Evolutionary conservation across 176 grass and related monocot species (phyloP).

Genomic region (Zoysia pacifica): DNA sequence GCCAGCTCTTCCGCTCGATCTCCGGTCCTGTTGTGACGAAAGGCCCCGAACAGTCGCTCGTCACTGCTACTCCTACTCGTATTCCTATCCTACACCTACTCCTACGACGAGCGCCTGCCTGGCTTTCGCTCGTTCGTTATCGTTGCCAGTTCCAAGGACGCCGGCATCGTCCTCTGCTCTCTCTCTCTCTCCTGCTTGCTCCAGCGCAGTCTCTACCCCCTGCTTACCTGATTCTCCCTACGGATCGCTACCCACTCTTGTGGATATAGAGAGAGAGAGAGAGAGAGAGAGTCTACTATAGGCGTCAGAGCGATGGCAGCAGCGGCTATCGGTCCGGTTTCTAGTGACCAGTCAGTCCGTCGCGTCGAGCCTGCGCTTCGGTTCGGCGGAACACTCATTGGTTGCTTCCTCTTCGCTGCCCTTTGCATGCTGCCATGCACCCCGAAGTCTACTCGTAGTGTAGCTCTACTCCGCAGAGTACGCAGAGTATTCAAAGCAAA

Average conservation of each 20-base stretch:
- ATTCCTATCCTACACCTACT: no score
- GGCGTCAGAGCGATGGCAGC: background rate
- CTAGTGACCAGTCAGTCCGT: constrained; percentile 40
- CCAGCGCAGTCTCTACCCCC: background rate
- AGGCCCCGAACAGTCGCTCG: constrained; percentile 22
- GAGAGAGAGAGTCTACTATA: constrained; percentile 1
- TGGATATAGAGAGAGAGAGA: background rate
- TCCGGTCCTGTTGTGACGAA: constrained; percentile 26
- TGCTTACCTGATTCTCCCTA: constrained; percentile 30
- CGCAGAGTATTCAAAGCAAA: constrained; percentile 5
- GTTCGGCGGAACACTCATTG: constrained; percentile 40
- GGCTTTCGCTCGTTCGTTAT: constrained; percentile 18
- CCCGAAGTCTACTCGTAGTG: no score
- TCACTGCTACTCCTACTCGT: constrained; percentile 32
- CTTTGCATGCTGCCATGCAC: background rate
- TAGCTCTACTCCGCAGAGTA: no score
- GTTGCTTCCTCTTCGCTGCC: background rate
- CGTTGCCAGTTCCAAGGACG: constrained; percentile 42
- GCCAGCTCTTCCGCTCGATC: background rate
- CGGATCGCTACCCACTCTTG: background rate
- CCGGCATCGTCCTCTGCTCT: background rate
- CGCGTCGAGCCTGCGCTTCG: constrained; percentile 14
- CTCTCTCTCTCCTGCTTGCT: background rate
- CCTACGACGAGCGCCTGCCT: constrained; percentile 6
- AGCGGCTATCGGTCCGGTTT: constrained; percentile 20